Evolutionary conservation across 2,329 filamentous ascomycete genomes (phyloP), one percentile per base, ranked within the genome.

Genomic region (Alternaria novae-zelandiae): DNA sequence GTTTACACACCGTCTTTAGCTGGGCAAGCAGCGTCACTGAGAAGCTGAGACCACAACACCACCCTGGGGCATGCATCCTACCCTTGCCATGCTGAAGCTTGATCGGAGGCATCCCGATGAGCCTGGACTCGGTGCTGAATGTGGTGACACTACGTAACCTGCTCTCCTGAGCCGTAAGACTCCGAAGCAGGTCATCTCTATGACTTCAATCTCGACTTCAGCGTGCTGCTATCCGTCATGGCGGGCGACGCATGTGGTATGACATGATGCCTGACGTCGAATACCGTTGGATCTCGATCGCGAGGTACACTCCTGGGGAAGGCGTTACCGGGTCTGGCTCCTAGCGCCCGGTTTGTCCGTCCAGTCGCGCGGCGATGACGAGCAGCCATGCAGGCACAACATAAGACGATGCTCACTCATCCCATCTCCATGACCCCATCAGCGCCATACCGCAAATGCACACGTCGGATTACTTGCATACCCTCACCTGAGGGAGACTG

Each of bases 371-470:
- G 47, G 21, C 47, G 55, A 45, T 44, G 54, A 46, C 54, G 44
- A 47, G 59, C 17, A 17, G 17, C 43, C 43, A 46, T 57, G 56
- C 65, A 64, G 47, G 55, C 32, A 30, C 59, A 26, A 32, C 21
- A 7, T 15, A 25, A 61, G 28, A 30, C 28, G 53, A 58, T 12
- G 63, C 67, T 65, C 61, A 64, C 64, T 60, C 59, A 59, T 61
- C 55, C 59, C 65, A 67, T 61, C 61, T 54, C 61, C 65, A 49
- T 66, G 63, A 69, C 66, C 66, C 51, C 43, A 46, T 50, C 54
- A 36, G 61, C 62, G 49, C 56, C 57, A 54, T 58, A 55, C 44
- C 30, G 12, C 20, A 50, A 30, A 41, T 56, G 55, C 61, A 67
- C 58, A 56, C 17, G 55, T 47, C 57, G 30, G 49, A 49, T 12